Conservation (phyloP, 2,329 filamentous ascomycete species). For the Colletotrichum sansevieriae region DNA sequence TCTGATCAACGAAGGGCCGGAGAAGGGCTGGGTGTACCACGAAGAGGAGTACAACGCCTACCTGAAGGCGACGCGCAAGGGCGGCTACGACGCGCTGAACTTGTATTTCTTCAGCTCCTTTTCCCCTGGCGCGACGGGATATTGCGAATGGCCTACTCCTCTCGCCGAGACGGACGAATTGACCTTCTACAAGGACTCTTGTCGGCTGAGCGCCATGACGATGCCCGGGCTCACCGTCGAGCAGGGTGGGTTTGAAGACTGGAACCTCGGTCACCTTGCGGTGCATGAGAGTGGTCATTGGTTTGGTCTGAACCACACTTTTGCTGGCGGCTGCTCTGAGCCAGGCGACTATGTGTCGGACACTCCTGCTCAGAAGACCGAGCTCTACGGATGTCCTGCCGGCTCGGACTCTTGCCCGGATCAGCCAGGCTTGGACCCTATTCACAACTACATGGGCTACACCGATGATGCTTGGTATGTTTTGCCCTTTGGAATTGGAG, state of each 20-base stretch:
- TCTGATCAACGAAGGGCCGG: constrained; percentile 43
- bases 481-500: too few relatives aligned
- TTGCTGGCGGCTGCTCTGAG: constrained; percentile 51
- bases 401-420: constrained; percentile 45
- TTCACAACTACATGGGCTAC: constrained; percentile 48
- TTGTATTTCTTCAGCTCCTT: constrained; percentile 59
- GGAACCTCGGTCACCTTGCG: constrained; percentile 45
- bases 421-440: constrained; percentile 43
- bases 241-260: constrained; percentile 29
- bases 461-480: constrained; percentile 50
- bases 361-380: constrained; percentile 52
- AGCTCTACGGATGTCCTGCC: constrained; percentile 32
- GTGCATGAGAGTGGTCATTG: constrained; percentile 60
- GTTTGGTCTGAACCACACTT: constrained; percentile 59
- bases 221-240: constrained; percentile 36
- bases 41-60: constrained; percentile 31
- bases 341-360: constrained; percentile 54
- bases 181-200: constrained; percentile 28
- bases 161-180: constrained; percentile 15
- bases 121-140: constrained; percentile 54
- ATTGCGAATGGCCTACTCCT: constrained; percentile 59
- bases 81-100: constrained; percentile 58
- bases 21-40: constrained; percentile 43
- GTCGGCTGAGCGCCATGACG: constrained; percentile 38
- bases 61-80: constrained; percentile 49